phyloP scores from a whole-genome alignment of 108 stramenopile genomes.

The Skeletonema menzelii region DNA sequence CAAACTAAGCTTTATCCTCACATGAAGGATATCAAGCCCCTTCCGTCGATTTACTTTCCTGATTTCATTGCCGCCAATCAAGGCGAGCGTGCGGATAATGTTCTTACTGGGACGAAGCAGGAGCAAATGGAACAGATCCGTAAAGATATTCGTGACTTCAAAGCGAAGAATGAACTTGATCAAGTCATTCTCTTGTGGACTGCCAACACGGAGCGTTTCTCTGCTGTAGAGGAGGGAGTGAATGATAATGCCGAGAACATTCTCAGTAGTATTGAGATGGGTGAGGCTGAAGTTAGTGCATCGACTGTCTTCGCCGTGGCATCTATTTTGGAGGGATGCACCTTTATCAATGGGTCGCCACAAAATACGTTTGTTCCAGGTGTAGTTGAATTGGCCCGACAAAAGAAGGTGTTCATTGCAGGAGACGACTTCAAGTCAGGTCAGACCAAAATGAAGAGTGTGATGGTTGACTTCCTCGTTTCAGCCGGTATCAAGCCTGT shows the following conservation, averaged over 20 bases:
- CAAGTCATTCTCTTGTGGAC: slow-evolving; percentile 97
- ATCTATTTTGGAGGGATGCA: slow-evolving; percentile 93
- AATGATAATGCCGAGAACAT: slow-evolving; percentile 94
- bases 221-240: slow-evolving; percentile 90
- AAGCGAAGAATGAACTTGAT: slow-evolving; percentile 81
- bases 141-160: slow-evolving; percentile 93
- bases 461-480: slow-evolving; percentile 96
- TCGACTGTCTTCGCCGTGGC: slow-evolving; percentile 97
- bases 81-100: slow-evolving; percentile 94
- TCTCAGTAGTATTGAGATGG: slow-evolving; percentile 84
- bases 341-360: slow-evolving; percentile 98
- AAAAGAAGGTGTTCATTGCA: slow-evolving; percentile 87
- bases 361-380: slow-evolving; percentile 99
- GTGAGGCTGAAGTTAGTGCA: slow-evolving; percentile 92
- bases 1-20: slow-evolving; percentile 92
- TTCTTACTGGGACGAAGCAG: slow-evolving; percentile 88
- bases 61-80: slow-evolving; percentile 99
- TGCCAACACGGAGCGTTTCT: slow-evolving; percentile 98
- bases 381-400: slow-evolving; percentile 87
- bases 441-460: slow-evolving; percentile 98
- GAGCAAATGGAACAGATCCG: slow-evolving; percentile 94
- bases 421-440: slow-evolving; percentile 99
- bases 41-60: slow-evolving; percentile 92
- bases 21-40: slow-evolving; percentile 89
- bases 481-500: slow-evolving; percentile 97